Base-by-base conservation (phyloP, 768 basidiomycete species). In the Leccinum longicurvipes region DNA sequence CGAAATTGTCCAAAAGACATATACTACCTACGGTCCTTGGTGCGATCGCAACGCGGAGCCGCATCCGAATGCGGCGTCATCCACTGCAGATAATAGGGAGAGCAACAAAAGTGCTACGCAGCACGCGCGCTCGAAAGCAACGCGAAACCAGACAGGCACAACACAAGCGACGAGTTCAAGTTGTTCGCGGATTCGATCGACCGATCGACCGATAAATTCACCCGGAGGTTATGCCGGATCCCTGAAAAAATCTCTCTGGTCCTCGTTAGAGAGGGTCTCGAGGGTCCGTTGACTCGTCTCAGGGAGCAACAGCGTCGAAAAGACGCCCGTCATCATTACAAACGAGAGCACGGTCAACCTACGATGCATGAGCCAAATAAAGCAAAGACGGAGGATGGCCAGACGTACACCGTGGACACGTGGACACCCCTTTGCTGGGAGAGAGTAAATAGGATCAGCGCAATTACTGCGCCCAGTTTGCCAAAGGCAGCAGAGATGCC, bases 401-500 rank as follows among this genome's bases (percentile, higher is more conserved):
- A 45, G 25, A 49, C 54, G 34, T 50, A 58, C 54, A 48, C 15
- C 10, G 25, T 3, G 5, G 24, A 9, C 17, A 57, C 4, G 17
- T 11, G 4, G 12, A 14, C 0, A 11, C 17, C 4, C n/a, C 8
- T 2, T 6, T 29, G 25, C 29, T 49, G 31, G 3, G 27, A 23
- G 25, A n/a, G 0, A 10, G 50, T 47, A 12, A 59, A 51, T 8
- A 48, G 6, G 50, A 91, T 82, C 66, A 89, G 86, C 4, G 89
- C 81, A 32, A 91, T 70, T 66, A 92, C 82, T 45, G 91, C 91
- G 24, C 91, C 91, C 45, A 89, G 74, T 71, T 93, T 93, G 24
- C 91, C 91, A 47, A 76, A 79, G 9, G 88, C 91, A 2, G 91
- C 91, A 14, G 85, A 84, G 62, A 92, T 89, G 69, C 91, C 91